A percentile compares a stretch with the other conserved stretches of the same genome.
Evolutionary conservation across 805 yeast species (phyloP).

Genomic region (Wickerhamomyces bovis): DNA sequence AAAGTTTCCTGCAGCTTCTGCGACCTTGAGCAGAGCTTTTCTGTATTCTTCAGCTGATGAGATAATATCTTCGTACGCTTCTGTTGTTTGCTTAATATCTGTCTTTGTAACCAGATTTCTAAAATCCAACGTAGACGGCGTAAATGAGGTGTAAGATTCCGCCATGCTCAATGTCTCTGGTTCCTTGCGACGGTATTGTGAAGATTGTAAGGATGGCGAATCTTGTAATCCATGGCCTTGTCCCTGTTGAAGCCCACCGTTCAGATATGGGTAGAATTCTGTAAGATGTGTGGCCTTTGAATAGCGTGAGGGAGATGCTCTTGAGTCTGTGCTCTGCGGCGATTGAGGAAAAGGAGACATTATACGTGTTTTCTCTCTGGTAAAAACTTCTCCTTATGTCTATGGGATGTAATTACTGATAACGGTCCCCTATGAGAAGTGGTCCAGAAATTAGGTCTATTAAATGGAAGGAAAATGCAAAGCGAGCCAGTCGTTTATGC

Average conservation of each 20-base stretch:
- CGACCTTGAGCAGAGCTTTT: slow-evolving; percentile 38
- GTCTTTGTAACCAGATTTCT: slow-evolving; percentile 54
- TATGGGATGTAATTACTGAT: too few relatives aligned
- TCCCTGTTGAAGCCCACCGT: slow-evolving; percentile 20
- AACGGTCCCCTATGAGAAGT: too few relatives aligned
- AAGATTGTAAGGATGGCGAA: slow-evolving; percentile 3
- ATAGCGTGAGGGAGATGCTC: slow-evolving; percentile 20
- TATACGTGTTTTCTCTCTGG: too few relatives aligned
- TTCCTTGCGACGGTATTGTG: not conserved
- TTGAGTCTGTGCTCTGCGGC: slow-evolving; percentile 27
- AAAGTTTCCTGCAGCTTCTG: slow-evolving; percentile 62
- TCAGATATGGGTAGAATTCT: slow-evolving; percentile 24
- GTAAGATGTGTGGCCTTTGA: slow-evolving; percentile 23
- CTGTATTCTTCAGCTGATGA: slow-evolving; percentile 42
- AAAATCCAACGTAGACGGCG: slow-evolving; percentile 46
- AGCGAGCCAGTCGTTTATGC: too few relatives aligned
- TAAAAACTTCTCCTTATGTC: too few relatives aligned
- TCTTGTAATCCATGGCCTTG: not conserved
- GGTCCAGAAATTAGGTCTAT: too few relatives aligned
- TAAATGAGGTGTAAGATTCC: slow-evolving; percentile 19
- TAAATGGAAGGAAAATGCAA: too few relatives aligned
- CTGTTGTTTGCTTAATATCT: slow-evolving; percentile 48
- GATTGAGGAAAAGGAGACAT: not conserved
- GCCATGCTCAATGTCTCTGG: slow-evolving; percentile 18
- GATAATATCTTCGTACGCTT: slow-evolving; percentile 42